Conservation (phyloP, 306 rosid genomes). For the Spatholobus suberectus region DNA sequence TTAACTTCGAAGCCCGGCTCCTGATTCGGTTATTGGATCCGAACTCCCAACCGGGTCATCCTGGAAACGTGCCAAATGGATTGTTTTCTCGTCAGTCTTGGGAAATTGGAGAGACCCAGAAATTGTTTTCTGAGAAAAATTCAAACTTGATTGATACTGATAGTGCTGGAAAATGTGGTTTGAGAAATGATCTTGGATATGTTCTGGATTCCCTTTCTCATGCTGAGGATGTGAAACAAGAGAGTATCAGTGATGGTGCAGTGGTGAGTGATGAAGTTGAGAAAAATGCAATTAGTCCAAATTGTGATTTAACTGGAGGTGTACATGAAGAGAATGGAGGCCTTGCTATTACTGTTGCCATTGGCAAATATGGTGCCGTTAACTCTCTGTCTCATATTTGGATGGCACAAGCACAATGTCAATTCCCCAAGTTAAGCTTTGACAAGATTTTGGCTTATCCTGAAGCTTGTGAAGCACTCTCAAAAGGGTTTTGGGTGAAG, state of each 20-base stretch:
- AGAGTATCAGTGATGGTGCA: not conserved
- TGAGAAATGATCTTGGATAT: conserved; percentile 1
- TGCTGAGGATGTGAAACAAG: not conserved
- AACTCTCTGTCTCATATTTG: conserved; percentile 62
- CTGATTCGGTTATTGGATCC: conserved; percentile 48
- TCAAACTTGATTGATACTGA: conserved; percentile 18
- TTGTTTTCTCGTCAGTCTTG: conserved; percentile 23
- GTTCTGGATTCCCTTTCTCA: not conserved
- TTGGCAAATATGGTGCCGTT: conserved; percentile 69
- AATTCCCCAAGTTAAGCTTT: conserved; percentile 40
- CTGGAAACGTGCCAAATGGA: conserved; percentile 6
- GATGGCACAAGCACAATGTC: conserved; percentile 46
- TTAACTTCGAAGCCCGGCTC: conserved; percentile 60
- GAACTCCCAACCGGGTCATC: conserved; percentile 18
- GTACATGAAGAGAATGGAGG: conserved; percentile 15
- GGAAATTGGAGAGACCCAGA: conserved; percentile 39
- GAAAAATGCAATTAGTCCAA: conserved; percentile 20
- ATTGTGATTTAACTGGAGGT: not conserved
- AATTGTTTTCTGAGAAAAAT: conserved; percentile 26
- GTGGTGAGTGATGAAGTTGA: conserved; percentile 31
- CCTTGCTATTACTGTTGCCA: conserved; percentile 50
- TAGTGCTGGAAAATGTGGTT: conserved; percentile 25
- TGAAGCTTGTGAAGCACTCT: conserved; percentile 67
- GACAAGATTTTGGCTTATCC: conserved; percentile 45
- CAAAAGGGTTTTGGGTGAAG: conserved; percentile 68